phyloP scores from a whole-genome alignment of 2,329 filamentous ascomycete genomes.

The Didymella segeticola region DNA sequence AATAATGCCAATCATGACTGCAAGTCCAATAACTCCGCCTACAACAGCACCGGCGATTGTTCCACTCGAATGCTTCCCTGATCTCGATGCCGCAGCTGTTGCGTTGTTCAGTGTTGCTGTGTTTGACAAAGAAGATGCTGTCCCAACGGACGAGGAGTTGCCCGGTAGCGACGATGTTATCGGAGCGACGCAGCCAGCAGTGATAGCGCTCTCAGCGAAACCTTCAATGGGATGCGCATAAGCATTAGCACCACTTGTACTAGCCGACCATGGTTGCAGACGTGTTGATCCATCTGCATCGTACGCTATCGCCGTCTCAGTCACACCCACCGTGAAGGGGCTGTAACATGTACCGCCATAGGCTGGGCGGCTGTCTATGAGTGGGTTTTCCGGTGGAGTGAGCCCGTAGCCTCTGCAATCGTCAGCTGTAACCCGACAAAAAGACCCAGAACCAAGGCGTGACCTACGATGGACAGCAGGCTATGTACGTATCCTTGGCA shows the following conservation, averaged over 20 bases:
- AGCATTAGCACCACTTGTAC: slow-evolving; percentile 11
- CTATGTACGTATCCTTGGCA: slow-evolving; percentile 29
- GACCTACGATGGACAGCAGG: slow-evolving; percentile 37
- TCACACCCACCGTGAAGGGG: neutral
- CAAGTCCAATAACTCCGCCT: slow-evolving; percentile 22
- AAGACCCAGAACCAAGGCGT: no score
- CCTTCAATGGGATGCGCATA: slow-evolving; percentile 20
- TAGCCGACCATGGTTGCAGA: slow-evolving; percentile 2
- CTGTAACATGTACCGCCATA: slow-evolving; percentile 18
- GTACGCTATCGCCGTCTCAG: slow-evolving; percentile 11
- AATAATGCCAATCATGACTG: slow-evolving; percentile 21
- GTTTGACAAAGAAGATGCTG: neutral
- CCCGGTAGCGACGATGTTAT: neutral
- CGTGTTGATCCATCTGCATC: neutral
- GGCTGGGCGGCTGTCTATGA: slow-evolving; percentile 1
- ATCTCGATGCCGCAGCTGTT: neutral
- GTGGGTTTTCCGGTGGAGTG: neutral
- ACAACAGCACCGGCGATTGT: slow-evolving; percentile 33
- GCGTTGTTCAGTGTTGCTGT: neutral
- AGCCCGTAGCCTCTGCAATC: slow-evolving; percentile 16
- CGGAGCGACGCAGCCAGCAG: slow-evolving; percentile 3
- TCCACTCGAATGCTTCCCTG: slow-evolving; percentile 11
- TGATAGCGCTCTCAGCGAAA: slow-evolving; percentile 1
- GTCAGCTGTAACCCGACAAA: no score
- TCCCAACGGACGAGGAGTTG: neutral